Evolutionary conservation across 345 rosid species (phyloP), one percentile per base, ranked within the genome.

Genomic region (Hibiscus syriacus): DNA sequence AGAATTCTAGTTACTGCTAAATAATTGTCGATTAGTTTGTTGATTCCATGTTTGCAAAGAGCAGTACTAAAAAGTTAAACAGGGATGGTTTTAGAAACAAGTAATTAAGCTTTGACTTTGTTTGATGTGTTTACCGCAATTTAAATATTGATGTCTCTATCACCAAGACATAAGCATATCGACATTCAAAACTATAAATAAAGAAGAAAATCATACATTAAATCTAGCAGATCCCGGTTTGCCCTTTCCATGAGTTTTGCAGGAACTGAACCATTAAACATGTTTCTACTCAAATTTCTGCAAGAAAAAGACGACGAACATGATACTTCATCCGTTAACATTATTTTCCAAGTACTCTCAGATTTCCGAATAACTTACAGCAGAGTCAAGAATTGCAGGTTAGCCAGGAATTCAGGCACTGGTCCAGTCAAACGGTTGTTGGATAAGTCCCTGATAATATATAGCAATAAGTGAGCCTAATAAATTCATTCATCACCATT

Each of bases 251-350:
- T 12, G 16, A 86, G 80, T 0, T 16, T 66, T 43, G 39, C 23
- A n/a, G 85, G 85, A 53, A 83, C 36, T 5, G 77, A n/a, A 52
- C 88, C 90, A 20, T 70, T 32, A 29, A 81, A 75, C 26, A 66
- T 65, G 61, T 86, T 83, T 17, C 73, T 77, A 45, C 69, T 22
- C 70, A 81, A 70, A 69, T 86, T 74, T 72, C 90, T 86, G 71
- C 25, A 25, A 65, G 46, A 11, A 11, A 0, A 6, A 2, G n/a
- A 14, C n/a, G n/a, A n/a, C n/a, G n/a, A n/a, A n/a, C 8, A n/a
- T 46, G 19, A 46, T 46, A 4, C 5, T n/a, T 12, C 6, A 2
- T 6, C 0, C 17, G 20, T 27, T 5, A 22, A 12, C 25, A 19
- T 2, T 26, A 34, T 0, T 54, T 26, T 14, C 13, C 6, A 26